phyloP scores from a whole-genome alignment of 208 protist species.

The Herpetomonas muscarum region DNA sequence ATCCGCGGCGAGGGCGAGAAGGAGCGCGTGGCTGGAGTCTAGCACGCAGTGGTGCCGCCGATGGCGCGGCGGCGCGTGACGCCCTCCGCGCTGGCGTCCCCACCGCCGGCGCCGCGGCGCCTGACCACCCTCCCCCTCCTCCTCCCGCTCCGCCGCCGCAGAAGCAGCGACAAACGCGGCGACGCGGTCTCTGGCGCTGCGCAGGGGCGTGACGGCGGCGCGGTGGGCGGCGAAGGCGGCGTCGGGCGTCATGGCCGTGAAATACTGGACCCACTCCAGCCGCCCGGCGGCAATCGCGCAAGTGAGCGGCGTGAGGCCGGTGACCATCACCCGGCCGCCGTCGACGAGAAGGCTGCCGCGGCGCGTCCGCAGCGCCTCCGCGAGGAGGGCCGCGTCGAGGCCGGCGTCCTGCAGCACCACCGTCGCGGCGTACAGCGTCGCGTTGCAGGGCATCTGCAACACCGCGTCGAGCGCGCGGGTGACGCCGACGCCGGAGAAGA shows the following conservation, averaged over 20 bases:
- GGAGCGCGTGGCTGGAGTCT: constrained; percentile 2
- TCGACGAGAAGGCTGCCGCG: constrained; percentile 26
- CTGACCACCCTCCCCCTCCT: too few relatives aligned
- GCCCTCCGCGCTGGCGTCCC: not conserved
- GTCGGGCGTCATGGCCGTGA: constrained; percentile 28
- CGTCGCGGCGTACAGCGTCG: constrained; percentile 29
- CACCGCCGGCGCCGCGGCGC: too few relatives aligned
- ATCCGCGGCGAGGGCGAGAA: constrained; percentile 14
- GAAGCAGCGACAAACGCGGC: too few relatives aligned
- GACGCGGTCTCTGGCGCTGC: constrained; percentile 1
- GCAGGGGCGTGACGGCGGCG: constrained; percentile 29
- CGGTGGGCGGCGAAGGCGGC: constrained; percentile 45
- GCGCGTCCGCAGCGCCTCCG: constrained; percentile 8
- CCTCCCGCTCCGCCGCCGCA: too few relatives aligned
- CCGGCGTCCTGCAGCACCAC: constrained; percentile 19
- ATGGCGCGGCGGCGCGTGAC: constrained; percentile 13
- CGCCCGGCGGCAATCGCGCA: constrained; percentile 56
- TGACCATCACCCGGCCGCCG: constrained; percentile 36
- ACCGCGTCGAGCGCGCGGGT: constrained; percentile 34
- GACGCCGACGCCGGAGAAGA: constrained; percentile 42
- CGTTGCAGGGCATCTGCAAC: constrained; percentile 32
- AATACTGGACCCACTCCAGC: constrained; percentile 64
- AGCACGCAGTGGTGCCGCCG: constrained; percentile 30
- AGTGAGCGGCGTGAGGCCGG: constrained; percentile 46
- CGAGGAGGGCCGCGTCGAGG: not conserved